Evolutionary conservation across 257 asterid genomes (phyloP).

Genomic region (Ocimum tenuiflorum): DNA sequence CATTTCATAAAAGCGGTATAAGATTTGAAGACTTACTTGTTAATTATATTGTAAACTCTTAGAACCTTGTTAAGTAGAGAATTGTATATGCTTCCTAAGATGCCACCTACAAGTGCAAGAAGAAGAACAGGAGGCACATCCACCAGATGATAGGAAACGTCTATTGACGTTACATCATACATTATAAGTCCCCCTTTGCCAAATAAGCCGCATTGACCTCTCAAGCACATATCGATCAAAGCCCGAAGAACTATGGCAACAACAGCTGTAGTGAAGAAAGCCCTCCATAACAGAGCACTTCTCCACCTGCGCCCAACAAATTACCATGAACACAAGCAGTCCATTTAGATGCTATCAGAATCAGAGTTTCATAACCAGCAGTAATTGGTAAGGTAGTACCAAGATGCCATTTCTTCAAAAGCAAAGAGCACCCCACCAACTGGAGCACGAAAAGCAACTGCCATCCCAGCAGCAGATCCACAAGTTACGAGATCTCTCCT

Average conservation of each 20-base stretch:
- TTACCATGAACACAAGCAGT: neutral
- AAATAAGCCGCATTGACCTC: conserved; percentile 86
- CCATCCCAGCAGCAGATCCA: conserved; percentile 96
- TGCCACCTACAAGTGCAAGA: conserved; percentile 72
- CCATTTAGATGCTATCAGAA: neutral
- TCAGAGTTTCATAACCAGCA: neutral
- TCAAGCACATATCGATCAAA: conserved; percentile 69
- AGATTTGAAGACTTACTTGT: conserved; percentile 42
- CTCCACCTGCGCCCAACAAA: conserved; percentile 67
- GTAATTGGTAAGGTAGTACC: conserved; percentile 40
- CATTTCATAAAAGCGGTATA: neutral
- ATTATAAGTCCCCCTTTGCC: conserved; percentile 94
- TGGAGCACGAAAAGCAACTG: conserved; percentile 98
- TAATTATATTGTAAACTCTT: conserved; percentile 43
- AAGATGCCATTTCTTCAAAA: conserved; percentile 92
- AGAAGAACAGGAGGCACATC: conserved; percentile 82
- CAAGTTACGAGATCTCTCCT: conserved; percentile 88
- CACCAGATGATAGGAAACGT: conserved; percentile 55
- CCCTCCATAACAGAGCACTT: conserved; percentile 85
- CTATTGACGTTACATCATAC: conserved; percentile 80
- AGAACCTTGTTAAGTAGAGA: conserved; percentile 52
- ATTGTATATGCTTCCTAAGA: conserved; percentile 74
- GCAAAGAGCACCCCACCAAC: conserved; percentile 92
- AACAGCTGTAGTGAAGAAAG: conserved; percentile 86
- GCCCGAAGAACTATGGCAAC: conserved; percentile 88